Percentiles rank a stretch among this genome's conserved stretches.
Evolutionary conservation across 805 yeast genomes (phyloP).

Genomic region (Monosporozyma yasuniensis): DNA sequence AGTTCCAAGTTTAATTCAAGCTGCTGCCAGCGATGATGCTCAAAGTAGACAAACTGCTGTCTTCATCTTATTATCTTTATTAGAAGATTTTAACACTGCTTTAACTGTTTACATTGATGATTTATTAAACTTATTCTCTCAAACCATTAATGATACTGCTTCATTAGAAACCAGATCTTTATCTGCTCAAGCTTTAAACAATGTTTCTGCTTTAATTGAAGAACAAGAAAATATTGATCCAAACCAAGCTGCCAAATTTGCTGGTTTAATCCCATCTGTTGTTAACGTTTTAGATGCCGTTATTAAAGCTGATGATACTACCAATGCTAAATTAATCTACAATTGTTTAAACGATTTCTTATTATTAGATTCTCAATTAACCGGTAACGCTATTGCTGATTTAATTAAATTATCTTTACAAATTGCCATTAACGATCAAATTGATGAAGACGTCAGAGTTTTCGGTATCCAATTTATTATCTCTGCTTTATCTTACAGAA

Average conservation of each 20-base stretch:
- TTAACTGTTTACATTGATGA: constrained; percentile 52
- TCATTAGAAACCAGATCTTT: constrained; percentile 72
- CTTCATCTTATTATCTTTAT: constrained; percentile 64
- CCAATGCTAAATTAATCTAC: constrained; percentile 64
- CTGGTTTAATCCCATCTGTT: constrained; percentile 65
- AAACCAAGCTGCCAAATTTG: constrained; percentile 44
- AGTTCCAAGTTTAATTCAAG: constrained; percentile 58
- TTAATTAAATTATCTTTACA: constrained; percentile 68
- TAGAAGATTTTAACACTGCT: constrained; percentile 60
- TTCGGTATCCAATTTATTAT: constrained; percentile 79
- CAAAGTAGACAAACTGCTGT: constrained; percentile 74
- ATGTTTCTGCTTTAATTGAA: constrained; percentile 58
- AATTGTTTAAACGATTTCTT: constrained; percentile 77
- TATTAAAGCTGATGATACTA: constrained; percentile 61
- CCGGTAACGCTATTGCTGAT: constrained; percentile 64
- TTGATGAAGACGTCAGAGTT: constrained; percentile 75
- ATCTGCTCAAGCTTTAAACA: constrained; percentile 68
- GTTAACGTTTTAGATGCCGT: constrained; percentile 72
- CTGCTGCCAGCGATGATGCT: constrained; percentile 47
- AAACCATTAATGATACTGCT: constrained; percentile 53
- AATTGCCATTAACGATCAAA: constrained; percentile 52
- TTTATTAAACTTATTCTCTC: constrained; percentile 60
- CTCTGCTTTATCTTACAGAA: constrained; percentile 70
- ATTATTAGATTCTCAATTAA: constrained; percentile 63
- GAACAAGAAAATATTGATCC: constrained; percentile 43